Percentiles rank a stretch among this genome's conserved stretches.
These are phyloP conservation scores for Neofusicoccum kwambonambiense DNA, from an alignment of 2,329 filamentous ascomycete genomes.

Conservation along the genomic window DNA sequence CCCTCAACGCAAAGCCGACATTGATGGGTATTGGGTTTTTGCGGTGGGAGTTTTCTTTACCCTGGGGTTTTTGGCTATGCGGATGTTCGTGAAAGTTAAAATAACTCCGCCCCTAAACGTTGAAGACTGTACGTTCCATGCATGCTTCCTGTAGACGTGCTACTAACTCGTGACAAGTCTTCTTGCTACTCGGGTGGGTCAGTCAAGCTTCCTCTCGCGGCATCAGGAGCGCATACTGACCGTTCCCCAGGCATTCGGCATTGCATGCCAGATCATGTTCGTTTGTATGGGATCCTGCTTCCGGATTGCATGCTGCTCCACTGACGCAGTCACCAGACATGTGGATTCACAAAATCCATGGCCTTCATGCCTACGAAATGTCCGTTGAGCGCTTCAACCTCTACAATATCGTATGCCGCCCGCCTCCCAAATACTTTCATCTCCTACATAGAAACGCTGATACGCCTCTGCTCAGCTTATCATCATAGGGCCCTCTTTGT, in stretches of 20 bases:
- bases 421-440: neutral
- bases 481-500: slow-evolving; percentile 19
- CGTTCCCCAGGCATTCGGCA: neutral
- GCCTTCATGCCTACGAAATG: slow-evolving; percentile 26
- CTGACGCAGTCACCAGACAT: neutral
- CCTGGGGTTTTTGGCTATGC: slow-evolving; percentile 25
- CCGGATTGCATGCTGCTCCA: neutral
- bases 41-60: slow-evolving; percentile 25
- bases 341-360: slow-evolving; percentile 18
- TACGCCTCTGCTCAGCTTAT: slow-evolving; percentile 8
- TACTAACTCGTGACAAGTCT: neutral
- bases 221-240: neutral
- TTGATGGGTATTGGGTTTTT: slow-evolving; percentile 23
- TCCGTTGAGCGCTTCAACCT: slow-evolving; percentile 20
- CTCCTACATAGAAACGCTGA: too few species aligned
- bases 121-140: slow-evolving; percentile 27
- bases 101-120: slow-evolving; percentile 26
- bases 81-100: slow-evolving; percentile 27
- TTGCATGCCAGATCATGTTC: neutral
- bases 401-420: slow-evolving; percentile 9
- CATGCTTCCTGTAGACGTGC: neutral
- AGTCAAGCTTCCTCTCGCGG: neutral
- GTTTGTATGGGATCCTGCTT: neutral
- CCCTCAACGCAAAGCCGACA: slow-evolving; percentile 23
- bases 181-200: neutral